Evolutionary conservation across 2,329 filamentous ascomycete genomes (phyloP).

Genomic region (Beauveria medogensis): DNA sequence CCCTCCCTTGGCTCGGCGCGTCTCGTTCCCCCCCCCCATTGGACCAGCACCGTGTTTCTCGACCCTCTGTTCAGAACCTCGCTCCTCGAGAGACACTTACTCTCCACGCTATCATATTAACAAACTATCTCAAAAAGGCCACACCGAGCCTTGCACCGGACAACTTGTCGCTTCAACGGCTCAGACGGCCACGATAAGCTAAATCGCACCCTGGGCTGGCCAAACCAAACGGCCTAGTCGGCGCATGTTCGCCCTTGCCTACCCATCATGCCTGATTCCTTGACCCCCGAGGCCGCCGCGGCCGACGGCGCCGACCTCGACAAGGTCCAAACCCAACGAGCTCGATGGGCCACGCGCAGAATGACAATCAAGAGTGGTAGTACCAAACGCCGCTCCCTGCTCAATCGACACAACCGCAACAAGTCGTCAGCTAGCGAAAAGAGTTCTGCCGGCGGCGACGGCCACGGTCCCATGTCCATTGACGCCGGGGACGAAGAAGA

Average conservation of each 20-base stretch:
- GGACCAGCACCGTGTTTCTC: background rate
- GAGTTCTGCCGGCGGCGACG: constrained; percentile 37
- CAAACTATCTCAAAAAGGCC: background rate
- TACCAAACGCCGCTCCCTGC: constrained; percentile 74
- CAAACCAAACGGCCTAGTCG: constrained; percentile 8
- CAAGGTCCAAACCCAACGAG: constrained; percentile 53
- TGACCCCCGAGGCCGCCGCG: constrained; percentile 19
- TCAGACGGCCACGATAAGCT: background rate
- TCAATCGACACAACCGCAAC: constrained; percentile 65
- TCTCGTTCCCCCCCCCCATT: constrained; percentile 3
- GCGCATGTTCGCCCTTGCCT: constrained; percentile 10
- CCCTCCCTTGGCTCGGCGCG: constrained; percentile 8
- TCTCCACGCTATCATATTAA: background rate
- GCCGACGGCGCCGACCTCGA: constrained; percentile 16
- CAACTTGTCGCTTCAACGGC: background rate
- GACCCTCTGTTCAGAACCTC: background rate
- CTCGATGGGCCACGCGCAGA: constrained; percentile 95
- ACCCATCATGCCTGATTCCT: constrained; percentile 25
- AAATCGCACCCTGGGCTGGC: constrained; percentile 1
- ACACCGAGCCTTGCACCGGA: background rate
- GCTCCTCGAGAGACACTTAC: background rate
- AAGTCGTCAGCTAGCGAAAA: constrained; percentile 58
- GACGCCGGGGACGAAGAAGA: constrained; percentile 20
- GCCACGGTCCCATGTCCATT: constrained; percentile 32
- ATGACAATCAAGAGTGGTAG: constrained; percentile 66